A percentile compares a stretch with the other conserved stretches of the same genome.
Evolutionary conservation across 2,329 filamentous ascomycete species (phyloP).

Genomic region (Emericellopsis cladophorae): DNA sequence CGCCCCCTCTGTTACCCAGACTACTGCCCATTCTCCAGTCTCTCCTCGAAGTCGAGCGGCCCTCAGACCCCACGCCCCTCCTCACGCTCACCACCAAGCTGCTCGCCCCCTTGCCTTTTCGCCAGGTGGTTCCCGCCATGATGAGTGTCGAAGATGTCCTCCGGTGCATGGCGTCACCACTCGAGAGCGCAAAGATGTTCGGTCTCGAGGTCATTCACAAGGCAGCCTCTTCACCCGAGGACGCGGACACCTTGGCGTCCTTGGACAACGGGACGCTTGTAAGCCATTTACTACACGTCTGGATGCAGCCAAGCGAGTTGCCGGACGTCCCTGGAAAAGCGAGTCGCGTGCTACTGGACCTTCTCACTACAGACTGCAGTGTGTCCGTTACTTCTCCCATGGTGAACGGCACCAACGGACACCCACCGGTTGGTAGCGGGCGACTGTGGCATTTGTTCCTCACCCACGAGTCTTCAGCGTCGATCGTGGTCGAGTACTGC

Average conservation of each 20-base stretch:
- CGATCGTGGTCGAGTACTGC: constrained; percentile 25
- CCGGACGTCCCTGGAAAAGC: constrained; percentile 33
- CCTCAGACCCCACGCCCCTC: constrained; percentile 35
- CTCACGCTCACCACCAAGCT: constrained; percentile 43
- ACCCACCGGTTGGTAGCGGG: constrained; percentile 28
- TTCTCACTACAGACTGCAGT: constrained; percentile 43
- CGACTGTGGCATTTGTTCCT: constrained; percentile 42
- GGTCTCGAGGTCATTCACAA: constrained; percentile 44
- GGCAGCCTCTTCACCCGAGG: constrained; percentile 31
- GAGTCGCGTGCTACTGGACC: constrained; percentile 37
- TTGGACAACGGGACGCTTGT: constrained; percentile 30
- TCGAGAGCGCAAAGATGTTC: constrained; percentile 43
- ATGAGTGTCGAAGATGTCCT: constrained; percentile 10
- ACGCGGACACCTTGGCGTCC: constrained; percentile 35
- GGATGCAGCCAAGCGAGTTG: constrained; percentile 41
- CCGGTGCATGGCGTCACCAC: constrained; percentile 37
- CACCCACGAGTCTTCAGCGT: constrained; percentile 27
- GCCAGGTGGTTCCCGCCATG: too few relatives aligned
- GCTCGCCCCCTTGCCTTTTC: constrained; percentile 29
- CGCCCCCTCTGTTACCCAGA: constrained; percentile 33
- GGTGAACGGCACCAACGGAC: too few relatives aligned
- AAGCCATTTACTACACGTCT: constrained; percentile 32
- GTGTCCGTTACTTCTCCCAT: constrained; percentile 3
- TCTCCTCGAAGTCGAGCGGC: constrained; percentile 34
- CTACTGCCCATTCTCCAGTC: constrained; percentile 40